Conservation (phyloP, 306 rosid species). For the Cyclanthera cordifolia region DNA sequence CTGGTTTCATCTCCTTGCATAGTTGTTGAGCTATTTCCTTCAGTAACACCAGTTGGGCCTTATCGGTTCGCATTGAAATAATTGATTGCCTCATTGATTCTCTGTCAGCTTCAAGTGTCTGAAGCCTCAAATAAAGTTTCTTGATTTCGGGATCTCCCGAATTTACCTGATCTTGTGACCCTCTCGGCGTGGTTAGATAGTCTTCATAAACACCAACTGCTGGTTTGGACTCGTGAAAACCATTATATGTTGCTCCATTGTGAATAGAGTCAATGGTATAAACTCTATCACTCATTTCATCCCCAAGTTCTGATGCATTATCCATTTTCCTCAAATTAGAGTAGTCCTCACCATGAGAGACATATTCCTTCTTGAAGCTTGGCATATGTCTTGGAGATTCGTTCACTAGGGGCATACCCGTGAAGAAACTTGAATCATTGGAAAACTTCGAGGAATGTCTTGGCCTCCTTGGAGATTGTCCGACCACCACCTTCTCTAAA, state of each 20-base stretch:
- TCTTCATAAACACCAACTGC: constrained; percentile 43
- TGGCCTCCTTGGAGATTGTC: constrained; percentile 53
- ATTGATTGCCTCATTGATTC: constrained; percentile 96
- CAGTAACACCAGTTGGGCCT: constrained; percentile 77
- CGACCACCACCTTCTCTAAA: constrained; percentile 71
- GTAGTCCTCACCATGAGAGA: constrained; percentile 49
- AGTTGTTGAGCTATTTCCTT: constrained; percentile 97
- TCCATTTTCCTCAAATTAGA: constrained; percentile 45
- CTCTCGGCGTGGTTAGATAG: constrained; percentile 40
- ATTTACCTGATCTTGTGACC: constrained; percentile 34
- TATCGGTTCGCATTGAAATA: constrained; percentile 80
- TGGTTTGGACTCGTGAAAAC: constrained; percentile 41
- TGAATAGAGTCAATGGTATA: constrained; percentile 89
- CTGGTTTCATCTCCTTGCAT: constrained; percentile 64
- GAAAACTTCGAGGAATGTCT: constrained; percentile 51
- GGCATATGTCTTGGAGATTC: constrained; percentile 45
- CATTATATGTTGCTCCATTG: constrained; percentile 35
- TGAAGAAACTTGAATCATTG: constrained; percentile 35
- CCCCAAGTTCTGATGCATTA: constrained; percentile 56
- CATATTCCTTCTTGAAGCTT: constrained; percentile 46
- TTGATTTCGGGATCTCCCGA: constrained; percentile 61
- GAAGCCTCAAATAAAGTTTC: constrained; percentile 90
- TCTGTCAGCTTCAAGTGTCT: constrained; percentile 96
- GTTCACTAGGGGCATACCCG: constrained; percentile 39
- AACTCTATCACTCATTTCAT: constrained; percentile 67